phyloP scores from a whole-genome alignment of 2,329 filamentous ascomycete species.

The Colletotrichum lindemuthianum region DNA sequence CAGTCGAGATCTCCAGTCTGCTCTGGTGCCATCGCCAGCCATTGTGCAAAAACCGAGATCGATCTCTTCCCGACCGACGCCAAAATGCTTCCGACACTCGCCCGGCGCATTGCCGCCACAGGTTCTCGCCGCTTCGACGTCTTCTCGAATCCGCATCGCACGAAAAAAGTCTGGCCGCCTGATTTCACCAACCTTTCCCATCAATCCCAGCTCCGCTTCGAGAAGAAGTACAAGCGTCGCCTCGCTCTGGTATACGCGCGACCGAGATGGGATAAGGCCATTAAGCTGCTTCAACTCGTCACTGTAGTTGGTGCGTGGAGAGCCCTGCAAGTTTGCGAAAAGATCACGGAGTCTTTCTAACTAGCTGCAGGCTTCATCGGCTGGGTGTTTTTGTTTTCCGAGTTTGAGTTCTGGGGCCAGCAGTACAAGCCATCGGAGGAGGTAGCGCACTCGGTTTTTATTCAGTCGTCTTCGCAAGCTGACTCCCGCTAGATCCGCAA shows the following conservation, averaged over 20 bases:
- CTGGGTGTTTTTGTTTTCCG: constrained; percentile 53
- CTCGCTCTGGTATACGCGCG: constrained; percentile 69
- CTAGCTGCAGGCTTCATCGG: constrained; percentile 46
- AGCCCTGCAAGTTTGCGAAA: neutral
- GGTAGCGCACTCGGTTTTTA: constrained; percentile 39
- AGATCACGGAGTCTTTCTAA: constrained; percentile 25
- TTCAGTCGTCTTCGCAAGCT: neutral
- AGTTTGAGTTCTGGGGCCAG: constrained; percentile 56
- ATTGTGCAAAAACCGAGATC: neutral
- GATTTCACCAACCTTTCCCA: constrained; percentile 75
- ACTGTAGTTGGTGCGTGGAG: constrained; percentile 63
- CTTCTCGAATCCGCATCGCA: constrained; percentile 67
- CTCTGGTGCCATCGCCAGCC: neutral
- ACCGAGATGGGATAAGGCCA: constrained; percentile 71
- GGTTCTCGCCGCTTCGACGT: constrained; percentile 44
- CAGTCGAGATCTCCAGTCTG: neutral
- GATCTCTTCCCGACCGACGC: neutral
- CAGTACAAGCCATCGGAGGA: constrained; percentile 55
- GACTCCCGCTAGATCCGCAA: constrained; percentile 45
- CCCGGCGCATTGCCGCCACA: constrained; percentile 41
- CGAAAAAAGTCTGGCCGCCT: constrained; percentile 81
- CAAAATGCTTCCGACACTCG: constrained; percentile 48
- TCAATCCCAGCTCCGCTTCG: constrained; percentile 80
- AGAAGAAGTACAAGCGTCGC: constrained; percentile 81
- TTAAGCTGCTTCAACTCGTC: constrained; percentile 72